Conservation (phyloP, 2,329 filamentous ascomycete species). For the Eutypa lata region DNA sequence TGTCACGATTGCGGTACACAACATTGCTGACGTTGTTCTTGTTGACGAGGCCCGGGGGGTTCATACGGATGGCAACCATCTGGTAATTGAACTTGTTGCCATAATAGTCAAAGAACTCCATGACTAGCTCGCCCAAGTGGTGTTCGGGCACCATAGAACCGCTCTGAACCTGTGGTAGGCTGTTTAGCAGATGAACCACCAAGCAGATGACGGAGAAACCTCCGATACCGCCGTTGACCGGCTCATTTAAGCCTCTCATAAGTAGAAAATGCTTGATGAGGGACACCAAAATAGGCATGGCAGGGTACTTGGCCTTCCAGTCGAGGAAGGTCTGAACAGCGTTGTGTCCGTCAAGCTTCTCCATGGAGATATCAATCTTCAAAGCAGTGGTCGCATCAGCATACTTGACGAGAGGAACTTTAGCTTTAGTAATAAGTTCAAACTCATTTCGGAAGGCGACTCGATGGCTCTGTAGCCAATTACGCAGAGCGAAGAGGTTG, state of each 20-base stretch:
- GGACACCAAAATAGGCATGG: conserved; percentile 82
- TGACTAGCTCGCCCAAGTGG: conserved; percentile 75
- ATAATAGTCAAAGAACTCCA: conserved; percentile 88
- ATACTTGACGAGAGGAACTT: conserved; percentile 91
- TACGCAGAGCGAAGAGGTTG: conserved; percentile 60
- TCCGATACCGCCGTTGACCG: conserved; percentile 84
- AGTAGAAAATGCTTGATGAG: conserved; percentile 89
- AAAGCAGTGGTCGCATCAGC: conserved; percentile 74
- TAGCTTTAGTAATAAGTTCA: conserved; percentile 69
- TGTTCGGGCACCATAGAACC: conserved; percentile 55
- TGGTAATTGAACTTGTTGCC: conserved; percentile 75
- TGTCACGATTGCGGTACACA: conserved; percentile 58
- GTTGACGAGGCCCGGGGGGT: conserved; percentile 69
- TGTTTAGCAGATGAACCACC: conserved; percentile 82
- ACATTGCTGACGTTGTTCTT: conserved; percentile 56
- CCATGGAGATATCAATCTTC: conserved; percentile 90
- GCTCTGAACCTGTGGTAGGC: conserved; percentile 69
- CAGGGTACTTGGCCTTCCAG: conserved; percentile 79
- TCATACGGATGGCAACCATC: conserved; percentile 69
- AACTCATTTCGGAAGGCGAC: conserved; percentile 59
- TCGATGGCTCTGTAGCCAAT: conserved; percentile 51
- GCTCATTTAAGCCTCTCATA: conserved; percentile 89
- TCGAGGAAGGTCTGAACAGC: conserved; percentile 76
- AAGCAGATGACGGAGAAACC: conserved; percentile 94
- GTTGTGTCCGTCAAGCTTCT: conserved; percentile 77